Base-by-base conservation (phyloP, 257 asterid species). In the Thymus quinquecostatus region DNA sequence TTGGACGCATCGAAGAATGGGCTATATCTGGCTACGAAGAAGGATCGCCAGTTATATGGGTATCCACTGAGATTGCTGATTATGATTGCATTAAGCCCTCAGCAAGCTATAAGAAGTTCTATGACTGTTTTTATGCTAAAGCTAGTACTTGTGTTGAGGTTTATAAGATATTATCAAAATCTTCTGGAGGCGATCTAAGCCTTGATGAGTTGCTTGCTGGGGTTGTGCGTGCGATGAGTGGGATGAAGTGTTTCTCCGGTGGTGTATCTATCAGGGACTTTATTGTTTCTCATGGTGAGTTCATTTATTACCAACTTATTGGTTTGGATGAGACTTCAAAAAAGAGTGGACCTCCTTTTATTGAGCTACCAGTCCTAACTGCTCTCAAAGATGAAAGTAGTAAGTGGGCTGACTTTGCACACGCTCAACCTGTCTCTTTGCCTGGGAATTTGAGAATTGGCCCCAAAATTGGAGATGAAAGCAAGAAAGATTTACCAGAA, bases 1-100 rank as follows among this genome's bases (percentile, higher is more conserved):
- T 94, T 81, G 97, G 99, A 27, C 97, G 97, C 10, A 72, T 94
- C n/a, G 98, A 94, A 74, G 93, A 85, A 70, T 91, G 98, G 98
- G 85, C 96, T 44, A 89, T 94, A 69, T 91, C 99, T 78, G 97
- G 99, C 64, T 91, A 89, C 76, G 99, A 94, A 78, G 97, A 91
- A 34, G 99, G 97, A 57, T 82, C 82, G 2, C 96, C 97, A 43
- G 88, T 89, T 40, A 77, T 94, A 76, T 94, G 99, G 97, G 75
- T 93, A 67, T 79, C 97, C 30, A 94, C 99, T 34, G 92, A 83
- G 45, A 50, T 82, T 61, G 95, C 97, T 72, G 97, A 94, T 75
- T 91, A 94, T 77, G 99, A 91, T 30, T 94, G 99, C 73, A 9
- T 85, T 54, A 94, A 88, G 81, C 97, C 99, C 55, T 79, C 88